Base-by-base conservation (phyloP, 202 grass and related monocot species). In the Setaria italica region DNA sequence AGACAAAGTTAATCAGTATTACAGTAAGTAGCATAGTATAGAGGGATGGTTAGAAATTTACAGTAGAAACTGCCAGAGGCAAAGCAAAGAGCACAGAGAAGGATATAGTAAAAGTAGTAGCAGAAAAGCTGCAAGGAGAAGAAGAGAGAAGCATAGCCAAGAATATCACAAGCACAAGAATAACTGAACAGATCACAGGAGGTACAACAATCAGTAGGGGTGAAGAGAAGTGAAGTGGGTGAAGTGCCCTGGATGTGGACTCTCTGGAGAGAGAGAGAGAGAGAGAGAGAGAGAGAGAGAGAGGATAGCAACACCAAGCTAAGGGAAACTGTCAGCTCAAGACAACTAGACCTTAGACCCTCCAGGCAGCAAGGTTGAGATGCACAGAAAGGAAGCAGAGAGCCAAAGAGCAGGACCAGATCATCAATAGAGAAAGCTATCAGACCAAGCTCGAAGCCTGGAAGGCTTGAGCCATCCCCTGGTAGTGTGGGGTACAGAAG, bases 341-440 rank as follows among this genome's bases (percentile, higher is more conserved):
- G 21, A 77, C 6, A 0, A 16, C 15, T 13, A 19, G 37, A 29
- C 56, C n/a, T 77, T 58, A 60, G 7, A 55, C 20, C 56, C 39
- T 78, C 12, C 16, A 50, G 46, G 21, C 25, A 72, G 21, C n/a
- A 45, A 77, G 39, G n/a, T 21, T 77, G 69, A 72, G 69, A 50
- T 72, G 5, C 0, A 51, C 42, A 68, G 7, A 20, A 43, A 43
- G 65, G 65, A 68, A 37, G 9, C 37, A 20, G 17, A 68, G 17
- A 41, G 64, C 34, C 2, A 67, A 67, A 67, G 14, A 75, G 33
- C 19, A 56, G 30, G 33, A 32, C 33, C 72, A 75, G 50, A 9
- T 32, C 15, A 42, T 68, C 37, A 4, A 11, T 11, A 10, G 17
- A 68, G 65, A 1, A 67, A 67, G 8, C 7, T 11, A 19, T 0